Conservation (phyloP, 257 asterid species). For the Nicotiana tabacum region DNA sequence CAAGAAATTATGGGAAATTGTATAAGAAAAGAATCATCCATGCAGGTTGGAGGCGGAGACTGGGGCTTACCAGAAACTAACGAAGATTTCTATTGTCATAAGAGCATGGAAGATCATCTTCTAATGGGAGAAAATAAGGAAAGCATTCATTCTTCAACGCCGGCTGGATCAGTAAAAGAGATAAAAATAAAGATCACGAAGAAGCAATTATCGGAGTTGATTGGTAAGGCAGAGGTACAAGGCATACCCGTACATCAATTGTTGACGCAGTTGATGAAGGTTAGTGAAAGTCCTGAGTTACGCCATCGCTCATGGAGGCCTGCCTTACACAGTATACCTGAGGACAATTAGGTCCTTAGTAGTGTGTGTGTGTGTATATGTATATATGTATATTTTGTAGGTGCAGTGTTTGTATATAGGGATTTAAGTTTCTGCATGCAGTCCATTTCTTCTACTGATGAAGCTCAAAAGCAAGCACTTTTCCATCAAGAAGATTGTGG, state of each 20-base stretch:
- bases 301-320: slow-evolving; percentile 37
- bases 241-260: slow-evolving; percentile 34
- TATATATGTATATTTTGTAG: neutral
- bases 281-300: slow-evolving; percentile 16
- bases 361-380: neutral
- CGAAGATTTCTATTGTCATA: neutral
- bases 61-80: slow-evolving; percentile 31
- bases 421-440: neutral
- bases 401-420: neutral
- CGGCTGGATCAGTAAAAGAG: slow-evolving; percentile 14
- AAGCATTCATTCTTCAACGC: neutral
- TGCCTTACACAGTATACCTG: slow-evolving; percentile 47
- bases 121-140: neutral
- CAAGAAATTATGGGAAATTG: slow-evolving; percentile 50
- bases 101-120: neutral
- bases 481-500: too few species aligned
- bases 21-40: slow-evolving; percentile 34
- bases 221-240: slow-evolving; percentile 24
- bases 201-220: slow-evolving; percentile 43
- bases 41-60: slow-evolving; percentile 52
- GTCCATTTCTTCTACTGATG: too few species aligned
- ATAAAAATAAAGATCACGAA: slow-evolving; percentile 54
- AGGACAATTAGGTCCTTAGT: neutral
- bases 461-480: too few species aligned
- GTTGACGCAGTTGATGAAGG: slow-evolving; percentile 24